Evolutionary conservation across 2,329 filamentous ascomycete species (phyloP).

Genomic region (Aspergillus clavatus): DNA sequence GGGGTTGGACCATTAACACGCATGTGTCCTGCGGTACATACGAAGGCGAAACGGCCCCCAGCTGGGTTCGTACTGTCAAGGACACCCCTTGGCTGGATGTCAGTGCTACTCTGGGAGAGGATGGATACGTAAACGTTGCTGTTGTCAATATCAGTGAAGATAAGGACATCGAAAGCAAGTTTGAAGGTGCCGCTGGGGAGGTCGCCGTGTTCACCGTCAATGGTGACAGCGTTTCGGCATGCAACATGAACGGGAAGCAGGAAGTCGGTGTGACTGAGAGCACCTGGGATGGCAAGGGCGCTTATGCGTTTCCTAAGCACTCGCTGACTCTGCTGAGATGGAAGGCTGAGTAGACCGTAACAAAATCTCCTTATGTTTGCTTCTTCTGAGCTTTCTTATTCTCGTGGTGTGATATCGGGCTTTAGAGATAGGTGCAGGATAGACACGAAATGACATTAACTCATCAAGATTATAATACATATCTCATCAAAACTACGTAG

Average conservation of each 20-base stretch:
- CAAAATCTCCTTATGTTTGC: background rate
- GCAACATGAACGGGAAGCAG: conserved; percentile 60
- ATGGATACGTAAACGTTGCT: conserved; percentile 60
- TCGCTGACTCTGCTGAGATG: conserved; percentile 64
- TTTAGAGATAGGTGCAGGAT: background rate
- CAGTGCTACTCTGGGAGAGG: conserved; percentile 41
- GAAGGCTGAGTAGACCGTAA: conserved; percentile 33
- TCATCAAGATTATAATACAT: background rate
- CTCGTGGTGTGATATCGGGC: background rate
- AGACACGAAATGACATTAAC: background rate
- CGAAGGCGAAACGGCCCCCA: conserved; percentile 49
- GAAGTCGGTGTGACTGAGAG: conserved; percentile 58
- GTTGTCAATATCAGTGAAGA: conserved; percentile 69
- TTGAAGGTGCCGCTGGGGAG: conserved; percentile 52
- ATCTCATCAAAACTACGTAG: background rate
- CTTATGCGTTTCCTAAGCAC: conserved; percentile 63
- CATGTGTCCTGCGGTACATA: conserved; percentile 63
- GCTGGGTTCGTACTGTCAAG: conserved; percentile 44
- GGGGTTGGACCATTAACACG: conserved; percentile 62
- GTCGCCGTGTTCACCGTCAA: conserved; percentile 61
- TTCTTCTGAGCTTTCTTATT: background rate
- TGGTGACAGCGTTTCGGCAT: conserved; percentile 52
- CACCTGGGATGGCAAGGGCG: conserved; percentile 59
- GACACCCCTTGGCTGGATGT: conserved; percentile 59
- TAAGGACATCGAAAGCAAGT: conserved; percentile 53